These are phyloP conservation scores for Coemansia sp. DNA, from an alignment of 192 early-diverging fungal genomes.

Conservation along the genomic window DNA sequence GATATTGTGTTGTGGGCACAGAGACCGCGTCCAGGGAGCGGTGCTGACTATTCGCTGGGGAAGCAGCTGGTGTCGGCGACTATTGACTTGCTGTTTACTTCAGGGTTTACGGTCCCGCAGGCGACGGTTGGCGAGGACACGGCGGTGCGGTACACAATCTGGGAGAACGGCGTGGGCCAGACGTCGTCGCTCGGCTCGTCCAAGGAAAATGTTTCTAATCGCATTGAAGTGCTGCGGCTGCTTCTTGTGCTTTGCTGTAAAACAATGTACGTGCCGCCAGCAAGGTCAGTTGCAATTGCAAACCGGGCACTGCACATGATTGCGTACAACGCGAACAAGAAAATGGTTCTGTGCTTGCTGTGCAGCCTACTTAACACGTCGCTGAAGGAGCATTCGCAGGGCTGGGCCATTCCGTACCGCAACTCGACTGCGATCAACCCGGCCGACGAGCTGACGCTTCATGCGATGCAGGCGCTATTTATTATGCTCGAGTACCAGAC, in stretches of 20 bases:
- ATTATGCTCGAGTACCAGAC: constrained; percentile 69
- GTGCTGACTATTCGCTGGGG: constrained; percentile 49
- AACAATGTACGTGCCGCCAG: constrained; percentile 70
- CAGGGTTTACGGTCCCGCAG: constrained; percentile 67
- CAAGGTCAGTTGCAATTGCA: constrained; percentile 17
- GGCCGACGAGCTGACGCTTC: constrained; percentile 67
- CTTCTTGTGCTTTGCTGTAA: constrained; percentile 74
- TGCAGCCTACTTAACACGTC: constrained; percentile 87
- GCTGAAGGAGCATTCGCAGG: constrained; percentile 75
- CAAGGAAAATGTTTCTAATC: constrained; percentile 67
- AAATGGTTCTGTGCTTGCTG: constrained; percentile 69
- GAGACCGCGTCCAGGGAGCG: constrained; percentile 41
- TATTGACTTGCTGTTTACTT: constrained; percentile 61
- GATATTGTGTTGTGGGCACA: constrained; percentile 49
- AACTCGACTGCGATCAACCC: constrained; percentile 73
- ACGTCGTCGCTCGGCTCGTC: constrained; percentile 64
- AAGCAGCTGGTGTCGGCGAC: constrained; percentile 54
- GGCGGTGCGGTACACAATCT: constrained; percentile 64
- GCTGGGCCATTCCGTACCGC: constrained; percentile 88
- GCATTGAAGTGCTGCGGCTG: constrained; percentile 76
- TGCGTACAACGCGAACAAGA: constrained; percentile 54
- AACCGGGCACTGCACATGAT: constrained; percentile 39
- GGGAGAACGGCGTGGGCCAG: constrained; percentile 76
- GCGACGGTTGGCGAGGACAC: constrained; percentile 49
- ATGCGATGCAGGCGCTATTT: constrained; percentile 61